A percentile compares a stretch with the other conserved stretches of the same genome.
phyloP scores from a whole-genome alignment of 2,329 filamentous ascomycete genomes.

The Penicillium sp. region DNA sequence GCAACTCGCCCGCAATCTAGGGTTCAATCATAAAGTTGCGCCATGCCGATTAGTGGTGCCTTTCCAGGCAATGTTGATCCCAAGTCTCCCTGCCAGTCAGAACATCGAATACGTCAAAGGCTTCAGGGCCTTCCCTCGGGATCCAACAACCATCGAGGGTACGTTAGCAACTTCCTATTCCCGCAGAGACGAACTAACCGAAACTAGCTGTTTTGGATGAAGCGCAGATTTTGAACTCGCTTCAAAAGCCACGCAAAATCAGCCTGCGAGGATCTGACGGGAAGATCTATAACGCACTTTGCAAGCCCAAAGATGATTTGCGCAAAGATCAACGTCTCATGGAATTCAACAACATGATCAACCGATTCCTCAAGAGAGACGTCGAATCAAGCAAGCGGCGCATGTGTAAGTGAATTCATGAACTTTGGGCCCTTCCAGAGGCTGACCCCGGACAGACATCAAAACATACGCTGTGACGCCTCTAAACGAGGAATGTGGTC shows the following conservation, averaged over 20 bases:
- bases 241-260: conserved; percentile 85
- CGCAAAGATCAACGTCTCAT: conserved; percentile 95
- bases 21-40: conserved; percentile 73
- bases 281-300: conserved; percentile 75
- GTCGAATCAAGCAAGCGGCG: conserved; percentile 82
- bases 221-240: conserved; percentile 77
- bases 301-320: conserved; percentile 96
- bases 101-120: conserved; percentile 59
- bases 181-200: conserved; percentile 11
- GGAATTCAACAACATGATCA: conserved; percentile 99
- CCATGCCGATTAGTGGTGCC: conserved; percentile 83
- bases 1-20: conserved; percentile 66
- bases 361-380: conserved; percentile 82
- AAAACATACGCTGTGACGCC: conserved; percentile 95
- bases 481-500: conserved; percentile 91
- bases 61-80: conserved; percentile 72
- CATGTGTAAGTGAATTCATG: conserved; percentile 48
- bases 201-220: conserved; percentile 63
- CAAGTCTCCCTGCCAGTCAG: conserved; percentile 63
- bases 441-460: conserved; percentile 50
- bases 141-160: conserved; percentile 69
- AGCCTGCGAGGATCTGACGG: conserved; percentile 84
- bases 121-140: conserved; percentile 78
- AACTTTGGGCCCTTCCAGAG: not conserved
- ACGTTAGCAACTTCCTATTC: conserved; percentile 6